Evolutionary conservation across 257 asterid genomes (phyloP).

Genomic region (Gynochthodes officinalis): DNA sequence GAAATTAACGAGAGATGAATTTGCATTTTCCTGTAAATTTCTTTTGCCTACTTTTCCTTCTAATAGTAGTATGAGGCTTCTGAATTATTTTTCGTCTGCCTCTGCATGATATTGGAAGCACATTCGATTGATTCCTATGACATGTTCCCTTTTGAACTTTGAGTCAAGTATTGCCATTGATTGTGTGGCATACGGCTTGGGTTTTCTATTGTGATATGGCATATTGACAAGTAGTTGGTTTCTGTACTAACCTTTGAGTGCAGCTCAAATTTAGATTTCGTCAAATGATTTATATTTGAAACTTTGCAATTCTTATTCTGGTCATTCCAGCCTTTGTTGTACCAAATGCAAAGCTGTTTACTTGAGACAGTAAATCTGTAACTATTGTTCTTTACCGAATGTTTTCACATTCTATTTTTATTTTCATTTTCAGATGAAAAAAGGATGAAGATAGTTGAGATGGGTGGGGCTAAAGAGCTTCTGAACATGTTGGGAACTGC

Average conservation of each 20-base stretch:
- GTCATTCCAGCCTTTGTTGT: not conserved
- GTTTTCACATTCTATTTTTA: not conserved
- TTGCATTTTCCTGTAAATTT: not conserved
- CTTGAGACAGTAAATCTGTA: not conserved
- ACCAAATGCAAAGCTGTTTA: not conserved
- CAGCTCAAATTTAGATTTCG: not conserved
- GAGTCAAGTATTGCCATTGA: not conserved
- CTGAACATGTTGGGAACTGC: slow-evolving; percentile 74
- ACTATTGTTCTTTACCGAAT: not conserved
- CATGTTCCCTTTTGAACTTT: not conserved
- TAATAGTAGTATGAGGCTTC: not conserved
- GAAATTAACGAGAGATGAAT: slow-evolving; percentile 11
- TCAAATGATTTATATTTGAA: not conserved
- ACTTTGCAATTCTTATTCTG: not conserved
- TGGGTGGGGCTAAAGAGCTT: slow-evolving; percentile 83
- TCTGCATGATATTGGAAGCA: not conserved
- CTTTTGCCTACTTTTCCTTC: not conserved
- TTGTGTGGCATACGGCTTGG: not conserved
- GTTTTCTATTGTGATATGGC: not conserved
- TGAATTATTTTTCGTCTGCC: not conserved
- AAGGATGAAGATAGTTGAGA: slow-evolving; percentile 87
- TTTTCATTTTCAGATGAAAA: slow-evolving; percentile 50
- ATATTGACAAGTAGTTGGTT: not conserved
- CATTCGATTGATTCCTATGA: not conserved
- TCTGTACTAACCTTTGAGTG: not conserved